Conservation (phyloP, 345 rosid genomes). For the Ricinus communis region DNA sequence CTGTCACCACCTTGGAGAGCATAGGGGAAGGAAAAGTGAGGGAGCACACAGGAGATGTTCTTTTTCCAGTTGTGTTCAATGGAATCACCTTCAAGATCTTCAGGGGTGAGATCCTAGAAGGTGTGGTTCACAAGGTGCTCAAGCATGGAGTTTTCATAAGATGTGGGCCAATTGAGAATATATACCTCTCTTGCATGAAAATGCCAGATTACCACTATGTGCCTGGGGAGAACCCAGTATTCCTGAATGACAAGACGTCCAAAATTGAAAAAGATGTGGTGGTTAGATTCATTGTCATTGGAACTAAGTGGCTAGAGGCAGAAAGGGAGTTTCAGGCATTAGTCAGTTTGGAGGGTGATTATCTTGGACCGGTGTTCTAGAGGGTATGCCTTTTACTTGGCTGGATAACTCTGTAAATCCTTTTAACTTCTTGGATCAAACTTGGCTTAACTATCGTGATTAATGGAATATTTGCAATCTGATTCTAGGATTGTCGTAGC, state of each 20-base stretch:
- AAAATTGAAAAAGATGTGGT: constrained; percentile 55
- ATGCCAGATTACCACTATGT: constrained; percentile 66
- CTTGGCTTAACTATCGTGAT: too few species aligned
- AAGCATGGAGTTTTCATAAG: constrained; percentile 83
- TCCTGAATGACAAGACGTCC: constrained; percentile 59
- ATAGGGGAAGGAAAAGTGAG: constrained; percentile 79
- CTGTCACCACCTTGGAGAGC: constrained; percentile 56
- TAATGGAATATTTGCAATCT: too few species aligned
- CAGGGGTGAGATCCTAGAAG: constrained; percentile 73
- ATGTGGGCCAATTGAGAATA: constrained; percentile 62
- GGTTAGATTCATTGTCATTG: constrained; percentile 67
- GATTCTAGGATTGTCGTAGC: too few species aligned
- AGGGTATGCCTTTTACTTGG: too few species aligned
- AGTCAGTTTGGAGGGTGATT: constrained; percentile 80
- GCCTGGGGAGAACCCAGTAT: constrained; percentile 68
- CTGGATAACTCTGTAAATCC: not conserved
- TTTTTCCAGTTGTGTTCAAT: constrained; percentile 71
- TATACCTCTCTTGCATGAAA: constrained; percentile 55
- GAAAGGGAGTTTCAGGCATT: constrained; percentile 84
- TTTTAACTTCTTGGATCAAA: not conserved
- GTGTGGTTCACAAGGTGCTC: constrained; percentile 66
- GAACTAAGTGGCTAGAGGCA: constrained; percentile 71
- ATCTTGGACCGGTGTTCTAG: constrained; percentile 57
- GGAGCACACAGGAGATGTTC: constrained; percentile 64
- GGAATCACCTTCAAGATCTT: constrained; percentile 78